A percentile compares a stretch with the other conserved stretches of the same genome.
Conservation (phyloP, 345 rosid species). For the Ailanthus altissimus region DNA sequence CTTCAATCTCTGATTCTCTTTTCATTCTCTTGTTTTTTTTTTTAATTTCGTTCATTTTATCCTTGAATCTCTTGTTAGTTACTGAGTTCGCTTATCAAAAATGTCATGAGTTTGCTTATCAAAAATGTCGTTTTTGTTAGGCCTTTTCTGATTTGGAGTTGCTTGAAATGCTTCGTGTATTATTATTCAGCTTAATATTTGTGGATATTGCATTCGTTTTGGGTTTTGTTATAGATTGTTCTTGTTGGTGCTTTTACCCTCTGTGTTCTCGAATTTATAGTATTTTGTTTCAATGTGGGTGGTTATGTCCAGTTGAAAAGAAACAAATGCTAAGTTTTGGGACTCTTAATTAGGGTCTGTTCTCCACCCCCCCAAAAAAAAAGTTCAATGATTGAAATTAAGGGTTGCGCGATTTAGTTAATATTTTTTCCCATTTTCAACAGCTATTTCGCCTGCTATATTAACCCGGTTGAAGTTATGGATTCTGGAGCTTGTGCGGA, state of each 20-base stretch:
- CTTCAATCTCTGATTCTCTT: neutral
- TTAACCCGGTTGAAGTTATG: slow-evolving; percentile 19
- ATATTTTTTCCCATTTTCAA: slow-evolving; percentile 6
- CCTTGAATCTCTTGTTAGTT: slow-evolving; percentile 4
- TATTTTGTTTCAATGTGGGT: neutral
- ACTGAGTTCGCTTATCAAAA: no score
- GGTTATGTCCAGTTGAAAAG: neutral
- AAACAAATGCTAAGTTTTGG: neutral
- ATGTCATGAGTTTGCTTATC: neutral
- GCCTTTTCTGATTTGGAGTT: neutral
- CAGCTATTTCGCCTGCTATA: slow-evolving; percentile 11
- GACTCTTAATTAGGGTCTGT: neutral
- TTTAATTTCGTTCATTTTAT: neutral
- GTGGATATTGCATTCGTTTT: neutral
- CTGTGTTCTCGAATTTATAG: neutral
- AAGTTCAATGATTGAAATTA: neutral
- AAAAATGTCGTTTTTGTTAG: neutral
- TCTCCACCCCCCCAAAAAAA: no score
- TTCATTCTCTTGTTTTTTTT: neutral
- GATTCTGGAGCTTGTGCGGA: slow-evolving; percentile 26
- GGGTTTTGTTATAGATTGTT: neutral
- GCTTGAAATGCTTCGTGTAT: neutral
- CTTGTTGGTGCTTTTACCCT: neutral
- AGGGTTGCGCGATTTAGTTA: neutral
- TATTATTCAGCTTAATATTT: neutral